These are phyloP conservation scores for Globisporangium barbulae DNA, from an alignment of 352 stramenopile species.

Conservation along the genomic window DNA sequence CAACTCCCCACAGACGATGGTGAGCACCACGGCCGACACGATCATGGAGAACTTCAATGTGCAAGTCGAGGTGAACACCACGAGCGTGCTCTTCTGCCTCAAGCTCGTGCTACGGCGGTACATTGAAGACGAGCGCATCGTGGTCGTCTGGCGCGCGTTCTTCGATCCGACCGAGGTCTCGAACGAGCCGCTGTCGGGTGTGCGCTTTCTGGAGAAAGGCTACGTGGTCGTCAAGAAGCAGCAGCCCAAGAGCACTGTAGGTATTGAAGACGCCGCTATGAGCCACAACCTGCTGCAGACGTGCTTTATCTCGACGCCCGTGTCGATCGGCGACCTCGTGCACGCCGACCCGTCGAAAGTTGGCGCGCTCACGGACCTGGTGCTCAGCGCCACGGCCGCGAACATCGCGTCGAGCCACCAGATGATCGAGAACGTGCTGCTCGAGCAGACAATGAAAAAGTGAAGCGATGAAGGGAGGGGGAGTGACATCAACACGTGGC, in stretches of 20 bases:
- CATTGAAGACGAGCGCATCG: conserved; percentile 46
- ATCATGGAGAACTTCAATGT: conserved; percentile 53
- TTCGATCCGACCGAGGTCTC: conserved; percentile 58
- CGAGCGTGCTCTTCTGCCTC: conserved; percentile 47
- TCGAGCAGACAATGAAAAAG: conserved; percentile 29
- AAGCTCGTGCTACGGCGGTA: conserved; percentile 61
- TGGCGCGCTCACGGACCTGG: conserved; percentile 39
- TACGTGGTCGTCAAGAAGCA: conserved; percentile 48
- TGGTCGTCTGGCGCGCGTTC: conserved; percentile 60
- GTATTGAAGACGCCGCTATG: too few species aligned
- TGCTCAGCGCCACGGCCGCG: conserved; percentile 30
- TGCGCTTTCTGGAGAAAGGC: conserved; percentile 57
- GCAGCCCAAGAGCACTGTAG: too few species aligned
- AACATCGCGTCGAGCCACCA: conserved; percentile 42
- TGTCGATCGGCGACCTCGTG: conserved; percentile 3
- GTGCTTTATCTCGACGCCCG: conserved; percentile 44
- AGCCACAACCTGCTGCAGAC: conserved; percentile 32
- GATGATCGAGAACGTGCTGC: conserved; percentile 49
- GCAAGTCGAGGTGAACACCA: conserved; percentile 38
- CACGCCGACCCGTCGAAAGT: conserved; percentile 21
- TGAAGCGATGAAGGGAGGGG: too few species aligned
- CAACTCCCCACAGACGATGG: conserved; percentile 1
- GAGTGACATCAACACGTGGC: too few species aligned
- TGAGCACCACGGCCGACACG: conserved; percentile 34
- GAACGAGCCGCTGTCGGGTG: conserved; percentile 33